phyloP scores from a whole-genome alignment of 2,329 filamentous ascomycete species.

The Fusarium sp. region DNA sequence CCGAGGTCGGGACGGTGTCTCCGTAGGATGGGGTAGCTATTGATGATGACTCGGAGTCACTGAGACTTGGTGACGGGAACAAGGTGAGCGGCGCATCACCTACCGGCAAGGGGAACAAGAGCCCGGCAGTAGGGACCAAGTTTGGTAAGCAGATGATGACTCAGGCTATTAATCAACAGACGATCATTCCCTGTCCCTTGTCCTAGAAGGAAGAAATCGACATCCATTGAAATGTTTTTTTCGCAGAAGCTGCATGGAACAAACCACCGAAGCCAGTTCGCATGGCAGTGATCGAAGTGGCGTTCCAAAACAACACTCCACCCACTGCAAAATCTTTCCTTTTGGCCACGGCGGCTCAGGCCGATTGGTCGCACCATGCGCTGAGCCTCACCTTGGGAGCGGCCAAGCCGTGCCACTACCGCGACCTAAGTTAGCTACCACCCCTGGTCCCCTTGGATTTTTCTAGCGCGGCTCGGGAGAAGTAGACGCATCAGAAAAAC shows the following conservation, averaged over 20 bases:
- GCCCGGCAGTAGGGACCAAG: neutral
- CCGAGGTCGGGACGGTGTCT: constrained; percentile 5
- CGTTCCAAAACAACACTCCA: neutral
- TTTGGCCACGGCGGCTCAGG: constrained; percentile 13
- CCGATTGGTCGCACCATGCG: constrained; percentile 9
- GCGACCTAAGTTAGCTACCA: neutral
- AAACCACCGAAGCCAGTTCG: constrained; percentile 24
- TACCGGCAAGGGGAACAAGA: neutral
- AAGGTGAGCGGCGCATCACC: constrained; percentile 7
- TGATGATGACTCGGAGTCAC: neutral
- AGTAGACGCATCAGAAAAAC: constrained; percentile 12
- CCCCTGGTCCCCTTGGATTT: constrained; percentile 8
- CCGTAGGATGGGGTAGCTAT: neutral
- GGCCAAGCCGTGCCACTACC: constrained; percentile 31
- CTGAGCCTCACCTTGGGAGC: constrained; percentile 15
- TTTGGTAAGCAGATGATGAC: neutral
- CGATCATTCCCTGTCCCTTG: neutral
- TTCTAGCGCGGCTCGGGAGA: constrained; percentile 6
- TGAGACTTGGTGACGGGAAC: neutral
- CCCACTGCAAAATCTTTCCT: constrained; percentile 15
- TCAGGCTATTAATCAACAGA: constrained; percentile 14
- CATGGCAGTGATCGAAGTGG: constrained; percentile 1
- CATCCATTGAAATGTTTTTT: neutral
- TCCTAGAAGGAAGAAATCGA: neutral
- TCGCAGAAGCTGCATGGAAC: constrained; percentile 29